These are phyloP conservation scores for Orbilia ellipsospora DNA, from an alignment of 2,329 filamentous ascomycete species.

Conservation along the genomic window DNA sequence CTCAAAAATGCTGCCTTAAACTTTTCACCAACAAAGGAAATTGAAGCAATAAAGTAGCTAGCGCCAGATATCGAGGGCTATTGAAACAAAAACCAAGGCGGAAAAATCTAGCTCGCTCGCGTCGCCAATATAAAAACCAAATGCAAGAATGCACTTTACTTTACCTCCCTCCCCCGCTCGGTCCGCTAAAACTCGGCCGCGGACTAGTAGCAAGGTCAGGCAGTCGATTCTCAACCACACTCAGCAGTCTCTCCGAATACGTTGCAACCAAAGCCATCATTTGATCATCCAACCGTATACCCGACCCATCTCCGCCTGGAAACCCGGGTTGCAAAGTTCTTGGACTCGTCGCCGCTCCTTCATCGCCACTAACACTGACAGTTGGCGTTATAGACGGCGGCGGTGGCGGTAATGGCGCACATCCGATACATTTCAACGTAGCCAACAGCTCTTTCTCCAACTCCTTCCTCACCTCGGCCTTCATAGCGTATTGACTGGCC, in stretches of 20 bases:
- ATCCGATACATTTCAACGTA: conserved; percentile 47
- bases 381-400: conserved; percentile 29
- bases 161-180: conserved; percentile 20
- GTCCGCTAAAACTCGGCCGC: conserved; percentile 34
- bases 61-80: conserved; percentile 37
- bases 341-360: conserved; percentile 17
- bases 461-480: conserved; percentile 41
- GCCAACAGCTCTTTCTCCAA: conserved; percentile 50
- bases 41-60: conserved; percentile 21
- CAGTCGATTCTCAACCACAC: conserved; percentile 44
- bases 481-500: conserved; percentile 47
- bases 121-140: neutral
- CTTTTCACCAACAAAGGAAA: conserved; percentile 46
- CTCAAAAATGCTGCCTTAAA: conserved; percentile 37
- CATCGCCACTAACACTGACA: conserved; percentile 35
- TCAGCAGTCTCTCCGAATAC: conserved; percentile 50
- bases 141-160: conserved; percentile 10
- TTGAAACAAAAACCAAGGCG: conserved; percentile 2
- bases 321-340: conserved; percentile 13
- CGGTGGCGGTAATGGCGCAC: conserved; percentile 6
- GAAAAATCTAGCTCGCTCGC: neutral
- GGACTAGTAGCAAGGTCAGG: conserved; percentile 40
- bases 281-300: conserved; percentile 49
- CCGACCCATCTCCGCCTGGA: conserved; percentile 24
- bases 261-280: conserved; percentile 52